Conservation (phyloP, 2,329 filamentous ascomycete genomes). For the Cercospora nicotianae region DNA sequence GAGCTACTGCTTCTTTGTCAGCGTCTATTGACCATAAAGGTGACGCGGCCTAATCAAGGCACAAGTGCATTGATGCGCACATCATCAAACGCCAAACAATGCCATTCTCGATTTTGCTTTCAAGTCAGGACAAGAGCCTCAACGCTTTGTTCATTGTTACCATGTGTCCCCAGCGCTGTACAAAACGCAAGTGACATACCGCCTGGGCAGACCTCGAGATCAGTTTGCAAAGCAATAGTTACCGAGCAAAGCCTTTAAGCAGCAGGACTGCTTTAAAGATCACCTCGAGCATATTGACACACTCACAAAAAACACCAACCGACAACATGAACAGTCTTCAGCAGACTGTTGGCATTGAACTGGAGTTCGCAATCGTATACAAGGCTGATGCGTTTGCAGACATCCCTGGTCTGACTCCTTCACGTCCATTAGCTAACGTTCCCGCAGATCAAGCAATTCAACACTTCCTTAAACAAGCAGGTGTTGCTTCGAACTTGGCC, state of each 20-base stretch:
- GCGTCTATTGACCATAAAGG: neutral
- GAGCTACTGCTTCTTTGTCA: neutral
- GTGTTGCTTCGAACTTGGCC: neutral
- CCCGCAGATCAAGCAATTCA: neutral
- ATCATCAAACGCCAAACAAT: neutral
- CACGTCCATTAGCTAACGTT: neutral
- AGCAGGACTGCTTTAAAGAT: neutral
- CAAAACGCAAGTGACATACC: neutral
- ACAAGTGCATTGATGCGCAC: neutral
- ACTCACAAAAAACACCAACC: neutral
- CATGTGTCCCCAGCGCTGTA: neutral
- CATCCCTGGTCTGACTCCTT: neutral
- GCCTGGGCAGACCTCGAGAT: neutral
- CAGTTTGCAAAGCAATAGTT: neutral
- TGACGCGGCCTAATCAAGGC: neutral
- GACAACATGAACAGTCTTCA: neutral
- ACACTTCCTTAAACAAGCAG: neutral
- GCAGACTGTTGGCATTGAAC: conserved; percentile 12
- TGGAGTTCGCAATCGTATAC: conserved; percentile 11
- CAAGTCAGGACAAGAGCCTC: neutral
- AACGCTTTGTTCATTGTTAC: neutral
- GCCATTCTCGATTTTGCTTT: neutral
- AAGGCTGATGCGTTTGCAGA: conserved; percentile 6
- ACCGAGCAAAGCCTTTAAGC: neutral
- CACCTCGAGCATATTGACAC: neutral